These are phyloP conservation scores for Taphrina wiesneri DNA, from an alignment of 1,139 yeast genomes.

Conservation along the genomic window DNA sequence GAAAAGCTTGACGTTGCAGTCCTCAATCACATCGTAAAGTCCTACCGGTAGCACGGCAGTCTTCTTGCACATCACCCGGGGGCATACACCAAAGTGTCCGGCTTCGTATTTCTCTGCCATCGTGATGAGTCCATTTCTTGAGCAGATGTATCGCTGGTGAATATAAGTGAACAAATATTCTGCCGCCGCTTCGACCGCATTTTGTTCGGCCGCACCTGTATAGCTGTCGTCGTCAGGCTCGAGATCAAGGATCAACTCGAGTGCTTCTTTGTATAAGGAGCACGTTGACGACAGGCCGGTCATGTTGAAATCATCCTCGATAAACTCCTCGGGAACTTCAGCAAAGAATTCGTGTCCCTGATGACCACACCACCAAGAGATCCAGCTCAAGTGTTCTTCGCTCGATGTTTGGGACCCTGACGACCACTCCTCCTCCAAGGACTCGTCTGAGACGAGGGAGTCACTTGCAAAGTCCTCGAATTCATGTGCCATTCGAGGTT, in stretches of 20 bases:
- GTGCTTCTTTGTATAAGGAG: constrained; percentile 87
- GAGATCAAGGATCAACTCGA: constrained; percentile 86
- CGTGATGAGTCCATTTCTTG: constrained; percentile 84
- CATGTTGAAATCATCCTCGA: constrained; percentile 93
- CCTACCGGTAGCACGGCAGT: constrained; percentile 92
- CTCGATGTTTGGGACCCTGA: constrained; percentile 30
- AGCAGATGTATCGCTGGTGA: constrained; percentile 86
- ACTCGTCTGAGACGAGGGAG: constrained; percentile 7
- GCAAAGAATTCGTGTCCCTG: constrained; percentile 94
- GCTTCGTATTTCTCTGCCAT: constrained; percentile 88
- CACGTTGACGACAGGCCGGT: constrained; percentile 85
- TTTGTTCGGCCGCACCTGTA: constrained; percentile 56
- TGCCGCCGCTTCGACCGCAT: constrained; percentile 78
- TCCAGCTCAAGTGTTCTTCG: constrained; percentile 52
- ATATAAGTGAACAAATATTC: constrained; percentile 89
- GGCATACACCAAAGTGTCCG: constrained; percentile 88
- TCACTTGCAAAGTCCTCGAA: constrained; percentile 5
- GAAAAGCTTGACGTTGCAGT: constrained; percentile 84
- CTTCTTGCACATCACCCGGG: constrained; percentile 87
- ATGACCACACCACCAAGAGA: constrained; percentile 78
- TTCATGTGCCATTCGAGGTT: constrained; percentile 9
- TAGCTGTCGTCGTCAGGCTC: constrained; percentile 49
- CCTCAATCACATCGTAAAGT: constrained; percentile 84
- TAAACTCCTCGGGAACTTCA: constrained; percentile 87
- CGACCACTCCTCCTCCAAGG: constrained; percentile 27